Conservation (phyloP, 2,329 filamentous ascomycete species). For the Zelopaecilomyces penicillatus region DNA sequence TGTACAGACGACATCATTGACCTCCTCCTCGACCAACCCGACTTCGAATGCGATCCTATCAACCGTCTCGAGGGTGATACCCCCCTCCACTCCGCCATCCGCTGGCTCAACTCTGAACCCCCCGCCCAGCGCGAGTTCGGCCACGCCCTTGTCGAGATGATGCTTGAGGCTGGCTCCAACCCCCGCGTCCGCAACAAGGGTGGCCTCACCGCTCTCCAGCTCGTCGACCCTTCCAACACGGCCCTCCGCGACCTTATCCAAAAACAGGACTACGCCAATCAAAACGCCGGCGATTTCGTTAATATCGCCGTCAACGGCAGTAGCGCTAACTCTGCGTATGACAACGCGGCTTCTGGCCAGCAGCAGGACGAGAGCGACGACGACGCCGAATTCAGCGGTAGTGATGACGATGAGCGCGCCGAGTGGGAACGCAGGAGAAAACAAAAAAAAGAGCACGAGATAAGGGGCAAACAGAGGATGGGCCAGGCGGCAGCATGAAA, state of each 20-base stretch:
- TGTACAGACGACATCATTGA: constrained; percentile 70
- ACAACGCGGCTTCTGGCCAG: not conserved
- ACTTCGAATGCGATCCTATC: constrained; percentile 75
- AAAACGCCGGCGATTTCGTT: constrained; percentile 52
- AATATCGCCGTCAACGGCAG: constrained; percentile 13
- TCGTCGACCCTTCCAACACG: constrained; percentile 63
- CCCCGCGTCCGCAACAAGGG: constrained; percentile 58
- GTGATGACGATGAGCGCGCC: constrained; percentile 55
- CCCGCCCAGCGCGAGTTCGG: constrained; percentile 56
- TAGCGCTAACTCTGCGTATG: not conserved
- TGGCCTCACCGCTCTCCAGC: constrained; percentile 60
- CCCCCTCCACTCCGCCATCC: constrained; percentile 69
- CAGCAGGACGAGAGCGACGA: constrained; percentile 35
- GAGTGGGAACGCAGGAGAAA: constrained; percentile 49
- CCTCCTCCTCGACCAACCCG: constrained; percentile 71
- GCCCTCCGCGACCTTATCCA: constrained; percentile 55
- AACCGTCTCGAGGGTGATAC: constrained; percentile 67
- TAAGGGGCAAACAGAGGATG: no score
- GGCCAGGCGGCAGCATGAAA: no score
- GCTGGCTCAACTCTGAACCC: constrained; percentile 64
- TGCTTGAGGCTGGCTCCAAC: constrained; percentile 68
- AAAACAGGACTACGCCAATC: constrained; percentile 59
- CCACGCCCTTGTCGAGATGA: constrained; percentile 62
- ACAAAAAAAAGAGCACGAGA: constrained; percentile 22
- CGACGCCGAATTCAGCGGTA: constrained; percentile 54